Conservation (phyloP, 805 yeast species). For the Pichia kluyveri region DNA sequence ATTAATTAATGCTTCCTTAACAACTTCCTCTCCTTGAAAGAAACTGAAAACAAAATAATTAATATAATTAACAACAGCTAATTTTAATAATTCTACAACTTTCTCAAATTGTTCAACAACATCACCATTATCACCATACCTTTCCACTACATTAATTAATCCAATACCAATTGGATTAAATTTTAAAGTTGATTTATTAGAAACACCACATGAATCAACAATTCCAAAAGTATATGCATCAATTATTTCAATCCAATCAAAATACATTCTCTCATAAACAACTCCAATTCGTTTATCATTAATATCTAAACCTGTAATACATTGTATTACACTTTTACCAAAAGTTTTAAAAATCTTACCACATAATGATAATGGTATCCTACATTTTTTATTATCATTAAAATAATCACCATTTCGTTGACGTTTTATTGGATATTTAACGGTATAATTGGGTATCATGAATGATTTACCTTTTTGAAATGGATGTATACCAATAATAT, state of each 20-base stretch:
- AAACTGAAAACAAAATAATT: conserved; percentile 70
- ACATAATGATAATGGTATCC: neutral
- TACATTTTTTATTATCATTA: neutral
- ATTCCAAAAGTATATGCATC: conserved; percentile 68
- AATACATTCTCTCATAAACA: conserved; percentile 25
- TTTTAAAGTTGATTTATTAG: neutral
- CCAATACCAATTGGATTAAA: neutral
- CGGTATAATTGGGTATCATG: neutral
- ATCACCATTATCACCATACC: neutral
- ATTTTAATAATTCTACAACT: conserved; percentile 41
- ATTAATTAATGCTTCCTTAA: conserved; percentile 45
- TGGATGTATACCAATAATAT: neutral
- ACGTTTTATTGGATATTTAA: neutral
- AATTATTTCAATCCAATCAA: conserved; percentile 76
- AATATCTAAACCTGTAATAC: neutral
- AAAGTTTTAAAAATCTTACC: neutral
- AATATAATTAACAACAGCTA: conserved; percentile 57
- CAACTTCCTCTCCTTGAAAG: conserved; percentile 79
- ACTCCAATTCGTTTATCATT: neutral
- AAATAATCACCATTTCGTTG: neutral
- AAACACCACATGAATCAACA: neutral
- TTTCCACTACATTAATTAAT: neutral
- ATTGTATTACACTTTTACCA: neutral
- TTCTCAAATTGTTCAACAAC: neutral
- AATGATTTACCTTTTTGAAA: neutral